phyloP scores from a whole-genome alignment of 225 moss, liverwort and hornwort species.

The Polytrichum formosum region DNA sequence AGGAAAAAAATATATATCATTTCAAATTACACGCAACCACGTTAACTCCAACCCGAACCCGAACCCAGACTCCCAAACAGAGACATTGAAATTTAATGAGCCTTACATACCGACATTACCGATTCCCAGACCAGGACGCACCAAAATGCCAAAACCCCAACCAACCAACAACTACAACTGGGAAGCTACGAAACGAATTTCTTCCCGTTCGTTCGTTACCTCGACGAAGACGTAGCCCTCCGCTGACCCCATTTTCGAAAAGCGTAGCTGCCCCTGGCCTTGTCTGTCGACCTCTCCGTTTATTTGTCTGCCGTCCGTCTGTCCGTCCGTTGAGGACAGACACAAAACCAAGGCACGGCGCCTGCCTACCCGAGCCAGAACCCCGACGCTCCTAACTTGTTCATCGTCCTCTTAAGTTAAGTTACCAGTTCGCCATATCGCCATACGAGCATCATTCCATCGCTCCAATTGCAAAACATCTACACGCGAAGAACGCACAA shows the following conservation, averaged over 20 bases:
- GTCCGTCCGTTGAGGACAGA: no score
- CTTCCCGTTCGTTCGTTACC: conserved; percentile 1
- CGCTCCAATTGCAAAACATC: no score
- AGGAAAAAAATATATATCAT: conserved; percentile 4
- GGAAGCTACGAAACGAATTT: neutral
- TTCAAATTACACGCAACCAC: conserved; percentile 7
- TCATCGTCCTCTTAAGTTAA: no score
- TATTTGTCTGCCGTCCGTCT: no score
- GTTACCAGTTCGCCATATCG: no score
- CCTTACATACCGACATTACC: neutral
- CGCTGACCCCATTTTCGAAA: conserved; percentile 12
- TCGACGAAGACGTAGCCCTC: conserved; percentile 11
- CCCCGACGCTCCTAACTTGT: no score
- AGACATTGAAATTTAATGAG: neutral
- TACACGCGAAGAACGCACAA: no score
- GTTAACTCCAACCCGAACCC: neutral
- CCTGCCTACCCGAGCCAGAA: no score
- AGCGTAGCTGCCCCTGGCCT: no score
- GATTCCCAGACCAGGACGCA: neutral
- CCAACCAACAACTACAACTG: neutral
- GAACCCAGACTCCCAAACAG: neutral
- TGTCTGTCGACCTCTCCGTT: no score
- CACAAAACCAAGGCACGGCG: no score
- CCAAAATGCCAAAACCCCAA: neutral
- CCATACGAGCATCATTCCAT: no score